A percentile compares a stretch with the other conserved stretches of the same genome.
Conservation (phyloP, 1,139 yeast species). For the Yamadazyma membranifaciens region DNA sequence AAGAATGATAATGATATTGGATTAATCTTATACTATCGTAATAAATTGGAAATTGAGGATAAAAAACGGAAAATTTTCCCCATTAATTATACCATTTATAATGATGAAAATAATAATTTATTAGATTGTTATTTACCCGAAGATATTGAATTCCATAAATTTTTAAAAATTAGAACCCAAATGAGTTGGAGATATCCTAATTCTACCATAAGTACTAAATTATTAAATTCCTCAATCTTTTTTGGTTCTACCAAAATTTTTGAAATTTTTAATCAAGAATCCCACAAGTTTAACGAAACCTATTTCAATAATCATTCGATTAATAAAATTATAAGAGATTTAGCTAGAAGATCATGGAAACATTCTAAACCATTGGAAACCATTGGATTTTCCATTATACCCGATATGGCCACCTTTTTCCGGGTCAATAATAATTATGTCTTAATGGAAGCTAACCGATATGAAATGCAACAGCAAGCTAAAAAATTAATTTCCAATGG, state of each 20-base stretch:
- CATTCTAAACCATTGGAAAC: constrained; percentile 62
- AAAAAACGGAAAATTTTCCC: constrained; percentile 60
- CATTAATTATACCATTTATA: constrained; percentile 47
- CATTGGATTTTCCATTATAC: constrained; percentile 63
- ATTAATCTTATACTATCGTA: constrained; percentile 68
- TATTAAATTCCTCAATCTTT: constrained; percentile 77
- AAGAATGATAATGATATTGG: constrained; percentile 66
- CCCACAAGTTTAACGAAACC: constrained; percentile 33
- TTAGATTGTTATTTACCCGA: constrained; percentile 70
- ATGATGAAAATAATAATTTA: constrained; percentile 46
- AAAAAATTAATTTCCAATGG: constrained; percentile 23
- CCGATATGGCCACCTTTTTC: constrained; percentile 65
- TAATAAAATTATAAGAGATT: constrained; percentile 73
- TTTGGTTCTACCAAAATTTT: constrained; percentile 63
- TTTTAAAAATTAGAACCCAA: constrained; percentile 76
- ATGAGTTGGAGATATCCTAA: constrained; percentile 88
- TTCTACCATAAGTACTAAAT: constrained; percentile 68
- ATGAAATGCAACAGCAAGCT: constrained; percentile 57
- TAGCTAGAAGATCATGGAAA: constrained; percentile 90
- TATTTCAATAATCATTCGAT: constrained; percentile 50
- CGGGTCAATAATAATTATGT: constrained; percentile 78
- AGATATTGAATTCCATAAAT: constrained; percentile 66
- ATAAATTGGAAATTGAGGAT: constrained; percentile 72
- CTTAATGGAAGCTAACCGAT: constrained; percentile 88
- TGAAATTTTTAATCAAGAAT: constrained; percentile 28